phyloP scores from a whole-genome alignment of 352 stramenopile species.

The Phytopythium mirpurense region DNA sequence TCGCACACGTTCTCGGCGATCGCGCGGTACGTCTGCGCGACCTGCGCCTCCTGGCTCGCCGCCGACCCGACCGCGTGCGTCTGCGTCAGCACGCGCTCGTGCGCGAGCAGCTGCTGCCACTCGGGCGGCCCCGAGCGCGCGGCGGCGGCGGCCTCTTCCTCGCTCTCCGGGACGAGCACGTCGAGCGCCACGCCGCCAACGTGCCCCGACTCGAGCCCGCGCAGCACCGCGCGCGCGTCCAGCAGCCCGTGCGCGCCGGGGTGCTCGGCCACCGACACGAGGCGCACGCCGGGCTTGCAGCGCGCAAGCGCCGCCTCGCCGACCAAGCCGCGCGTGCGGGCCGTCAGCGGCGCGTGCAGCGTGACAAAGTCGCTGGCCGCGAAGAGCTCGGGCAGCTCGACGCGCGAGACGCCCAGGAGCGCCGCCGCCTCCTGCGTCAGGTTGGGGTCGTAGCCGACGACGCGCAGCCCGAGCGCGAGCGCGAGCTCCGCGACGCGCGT shows the following conservation, averaged over 20 bases:
- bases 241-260: slow-evolving; percentile 74
- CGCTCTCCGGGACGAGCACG: slow-evolving; percentile 33
- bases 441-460: slow-evolving; percentile 72
- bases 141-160: too few relatives aligned
- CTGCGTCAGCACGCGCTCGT: slow-evolving; percentile 85
- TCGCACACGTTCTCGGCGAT: slow-evolving; percentile 79
- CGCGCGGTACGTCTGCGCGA: slow-evolving; percentile 60
- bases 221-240: slow-evolving; percentile 68
- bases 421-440: slow-evolving; percentile 60
- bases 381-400: slow-evolving; percentile 62
- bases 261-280: slow-evolving; percentile 83
- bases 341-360: slow-evolving; percentile 95
- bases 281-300: slow-evolving; percentile 89
- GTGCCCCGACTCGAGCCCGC: slow-evolving; percentile 61
- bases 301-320: slow-evolving; percentile 64
- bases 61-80: slow-evolving; percentile 88
- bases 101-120: slow-evolving; percentile 71
- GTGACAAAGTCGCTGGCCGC: slow-evolving; percentile 88
- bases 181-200: slow-evolving; percentile 86
- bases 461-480: slow-evolving; percentile 56
- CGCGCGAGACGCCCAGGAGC: slow-evolving; percentile 57
- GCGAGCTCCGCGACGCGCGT: slow-evolving; percentile 74
- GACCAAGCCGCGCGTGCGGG: slow-evolving; percentile 88
- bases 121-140: slow-evolving; percentile 10
- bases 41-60: slow-evolving; percentile 75